Evolutionary conservation across 2,329 filamentous ascomycete genomes (phyloP).

Genomic region (Epichloe aotearoae): DNA sequence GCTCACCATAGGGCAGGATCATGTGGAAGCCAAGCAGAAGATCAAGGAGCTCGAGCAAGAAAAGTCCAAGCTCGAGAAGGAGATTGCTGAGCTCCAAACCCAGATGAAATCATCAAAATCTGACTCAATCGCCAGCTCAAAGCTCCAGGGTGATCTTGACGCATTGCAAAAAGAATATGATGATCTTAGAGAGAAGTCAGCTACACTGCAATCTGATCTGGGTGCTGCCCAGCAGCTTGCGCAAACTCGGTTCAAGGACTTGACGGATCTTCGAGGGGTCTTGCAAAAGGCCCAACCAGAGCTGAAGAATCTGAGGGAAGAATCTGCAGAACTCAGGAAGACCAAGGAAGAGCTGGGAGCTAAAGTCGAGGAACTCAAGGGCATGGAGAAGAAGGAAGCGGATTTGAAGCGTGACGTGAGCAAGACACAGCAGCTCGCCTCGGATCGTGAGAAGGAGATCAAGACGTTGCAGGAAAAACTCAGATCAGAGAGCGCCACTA

Average conservation of each 20-base stretch:
- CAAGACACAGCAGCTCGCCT: slow-evolving; percentile 52
- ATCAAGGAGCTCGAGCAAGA: slow-evolving; percentile 58
- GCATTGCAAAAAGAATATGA: slow-evolving; percentile 42
- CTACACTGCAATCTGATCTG: slow-evolving; percentile 66
- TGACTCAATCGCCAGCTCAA: slow-evolving; percentile 32
- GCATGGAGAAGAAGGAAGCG: slow-evolving; percentile 70
- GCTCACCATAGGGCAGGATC: slow-evolving; percentile 64
- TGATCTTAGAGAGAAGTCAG: slow-evolving; percentile 55
- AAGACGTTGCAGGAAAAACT: slow-evolving; percentile 68
- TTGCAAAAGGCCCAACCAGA: slow-evolving; percentile 75
- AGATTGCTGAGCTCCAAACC: slow-evolving; percentile 55
- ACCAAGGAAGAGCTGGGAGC: slow-evolving; percentile 60
- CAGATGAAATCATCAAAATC: slow-evolving; percentile 39
- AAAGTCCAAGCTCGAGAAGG: slow-evolving; percentile 49
- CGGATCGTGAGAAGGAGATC: slow-evolving; percentile 67
- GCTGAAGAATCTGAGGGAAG: slow-evolving; percentile 62
- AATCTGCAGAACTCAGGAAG: slow-evolving; percentile 60
- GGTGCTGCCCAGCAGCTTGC: slow-evolving; percentile 77
- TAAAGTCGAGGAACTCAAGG: slow-evolving; percentile 48
- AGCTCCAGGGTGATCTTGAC: slow-evolving; percentile 48
- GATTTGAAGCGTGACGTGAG: slow-evolving; percentile 65
- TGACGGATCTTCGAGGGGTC: slow-evolving; percentile 66
- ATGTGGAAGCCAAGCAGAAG: slow-evolving; percentile 70
- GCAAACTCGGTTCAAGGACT: slow-evolving; percentile 74
- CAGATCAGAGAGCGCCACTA: slow-evolving; percentile 56